These are phyloP conservation scores for Sicyos baderoa DNA, from an alignment of 306 rosid genomes.

Conservation along the genomic window DNA sequence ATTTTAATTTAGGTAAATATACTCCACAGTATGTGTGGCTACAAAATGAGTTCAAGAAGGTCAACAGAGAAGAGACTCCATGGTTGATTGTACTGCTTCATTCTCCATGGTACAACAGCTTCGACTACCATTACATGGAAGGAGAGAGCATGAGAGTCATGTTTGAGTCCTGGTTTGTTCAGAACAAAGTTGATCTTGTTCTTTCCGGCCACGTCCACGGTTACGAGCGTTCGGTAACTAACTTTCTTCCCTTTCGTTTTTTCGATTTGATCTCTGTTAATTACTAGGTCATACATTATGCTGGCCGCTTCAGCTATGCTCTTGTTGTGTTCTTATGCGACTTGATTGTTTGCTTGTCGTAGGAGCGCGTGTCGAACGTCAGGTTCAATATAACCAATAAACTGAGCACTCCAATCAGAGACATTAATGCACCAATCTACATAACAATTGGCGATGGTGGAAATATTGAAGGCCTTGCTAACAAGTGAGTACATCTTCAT, in stretches of 20 bases:
- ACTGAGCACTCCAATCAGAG: conserved; percentile 18
- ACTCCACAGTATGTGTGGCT: conserved; percentile 47
- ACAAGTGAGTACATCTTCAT: background rate
- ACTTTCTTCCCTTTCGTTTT: background rate
- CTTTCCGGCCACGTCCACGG: conserved; percentile 28
- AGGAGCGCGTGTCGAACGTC: conserved; percentile 18
- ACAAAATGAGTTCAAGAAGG: conserved; percentile 32
- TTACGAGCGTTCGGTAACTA: conserved; percentile 23
- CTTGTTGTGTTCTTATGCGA: background rate
- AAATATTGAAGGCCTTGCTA: conserved; percentile 24
- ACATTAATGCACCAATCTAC: conserved; percentile 22
- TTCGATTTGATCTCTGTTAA: too few relatives aligned
- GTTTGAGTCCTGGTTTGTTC: conserved; percentile 28
- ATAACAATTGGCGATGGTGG: conserved; percentile 25
- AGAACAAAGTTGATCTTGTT: conserved; percentile 25
- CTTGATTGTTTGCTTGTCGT: background rate
- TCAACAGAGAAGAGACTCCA: conserved; percentile 39
- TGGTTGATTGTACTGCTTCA: conserved; percentile 48
- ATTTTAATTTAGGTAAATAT: conserved; percentile 28
- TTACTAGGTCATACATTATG: too few relatives aligned
- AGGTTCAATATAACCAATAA: conserved; percentile 21
- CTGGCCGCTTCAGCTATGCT: too few relatives aligned
- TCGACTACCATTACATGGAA: conserved; percentile 36
- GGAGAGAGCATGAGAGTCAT: conserved; percentile 31
- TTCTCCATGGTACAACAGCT: conserved; percentile 33